Evolutionary conservation across 2,329 filamentous ascomycete species (phyloP), one percentile per base, ranked within the genome.

Genomic region (Sphaerulina vaccinii): DNA sequence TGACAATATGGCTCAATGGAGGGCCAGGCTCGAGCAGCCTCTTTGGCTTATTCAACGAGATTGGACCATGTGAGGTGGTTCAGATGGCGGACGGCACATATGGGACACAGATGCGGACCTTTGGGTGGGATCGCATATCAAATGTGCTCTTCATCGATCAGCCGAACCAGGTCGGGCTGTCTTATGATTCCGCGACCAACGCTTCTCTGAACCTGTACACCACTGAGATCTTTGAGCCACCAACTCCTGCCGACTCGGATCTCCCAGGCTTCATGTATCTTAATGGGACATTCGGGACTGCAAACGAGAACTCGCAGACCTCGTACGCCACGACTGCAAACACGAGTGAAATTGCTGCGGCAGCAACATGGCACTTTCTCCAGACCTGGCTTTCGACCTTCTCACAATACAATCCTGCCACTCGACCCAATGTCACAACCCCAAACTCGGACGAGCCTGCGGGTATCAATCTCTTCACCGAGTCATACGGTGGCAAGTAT

Each of bases 91-190:
- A 77, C 51, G 71, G 69, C 42, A 71, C 72, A 36, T 63, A 62
- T 36, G 59, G 60, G 22, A 59, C 61, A 22, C 71, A 77, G 41
- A 75, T 79, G 8, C 75, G 81, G 45, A 75, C 81, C 64, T 87
- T 81, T 79, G 81, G 82, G 13, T 87, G 83, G 84, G 83, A 87
- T 65, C 74, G 76, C 51, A 75, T 72, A 39, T 79, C 78, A 27
- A 83, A 83, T 59, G 71, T 83, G 64, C 71, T 84, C 41, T 84
- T 79, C 65, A 78, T 84, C 52, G 75, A 77, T 44, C 68, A 90
- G 79, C 84, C 84, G 19, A 84, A 84, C 55, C 84, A 88, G 69
- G 81, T 88, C 42, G 81, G 82, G 21, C 84, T 86, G 58, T 87
- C 84, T 1, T 84, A 81, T 64, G 87, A 90, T 63, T 76, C 75